These are phyloP conservation scores for Arthrobotrys conoides DNA, from an alignment of 2,329 filamentous ascomycete species.

Conservation along the genomic window DNA sequence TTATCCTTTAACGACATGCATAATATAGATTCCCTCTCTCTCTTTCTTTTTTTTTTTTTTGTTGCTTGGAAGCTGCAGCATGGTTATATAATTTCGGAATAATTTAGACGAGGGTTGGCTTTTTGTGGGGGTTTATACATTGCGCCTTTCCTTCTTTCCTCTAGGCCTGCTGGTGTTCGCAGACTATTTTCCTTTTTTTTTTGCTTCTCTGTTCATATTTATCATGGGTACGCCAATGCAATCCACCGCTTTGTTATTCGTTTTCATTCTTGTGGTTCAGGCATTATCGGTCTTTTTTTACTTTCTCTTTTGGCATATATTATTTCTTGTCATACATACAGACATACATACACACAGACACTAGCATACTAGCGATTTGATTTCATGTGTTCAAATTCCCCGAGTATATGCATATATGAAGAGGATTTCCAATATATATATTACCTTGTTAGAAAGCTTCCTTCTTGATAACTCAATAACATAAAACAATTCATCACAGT, in stretches of 20 bases:
- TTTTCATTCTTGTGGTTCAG: background rate
- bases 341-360: background rate
- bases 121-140: slow-evolving; percentile 26
- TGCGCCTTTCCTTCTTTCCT: slow-evolving; percentile 14
- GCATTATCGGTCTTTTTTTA: background rate
- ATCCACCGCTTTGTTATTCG: background rate
- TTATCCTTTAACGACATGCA: slow-evolving; percentile 16
- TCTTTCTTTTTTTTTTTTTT: background rate
- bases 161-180: background rate
- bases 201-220: slow-evolving; percentile 19
- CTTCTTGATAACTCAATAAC: background rate
- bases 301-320: background rate
- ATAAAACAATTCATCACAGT: background rate
- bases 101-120: slow-evolving; percentile 46
- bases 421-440: background rate
- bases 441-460: background rate
- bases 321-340: background rate
- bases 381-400: background rate
- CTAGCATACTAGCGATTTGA: slow-evolving; percentile 20
- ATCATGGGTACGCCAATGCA: background rate
- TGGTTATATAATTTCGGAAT: slow-evolving; percentile 33
- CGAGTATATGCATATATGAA: background rate
- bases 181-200: background rate
- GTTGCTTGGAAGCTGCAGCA: slow-evolving; percentile 16
- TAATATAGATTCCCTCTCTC: slow-evolving; percentile 27